Base-by-base conservation (phyloP, 2,329 filamentous ascomycete genomes). In the Aurifilum marmelostoma region DNA sequence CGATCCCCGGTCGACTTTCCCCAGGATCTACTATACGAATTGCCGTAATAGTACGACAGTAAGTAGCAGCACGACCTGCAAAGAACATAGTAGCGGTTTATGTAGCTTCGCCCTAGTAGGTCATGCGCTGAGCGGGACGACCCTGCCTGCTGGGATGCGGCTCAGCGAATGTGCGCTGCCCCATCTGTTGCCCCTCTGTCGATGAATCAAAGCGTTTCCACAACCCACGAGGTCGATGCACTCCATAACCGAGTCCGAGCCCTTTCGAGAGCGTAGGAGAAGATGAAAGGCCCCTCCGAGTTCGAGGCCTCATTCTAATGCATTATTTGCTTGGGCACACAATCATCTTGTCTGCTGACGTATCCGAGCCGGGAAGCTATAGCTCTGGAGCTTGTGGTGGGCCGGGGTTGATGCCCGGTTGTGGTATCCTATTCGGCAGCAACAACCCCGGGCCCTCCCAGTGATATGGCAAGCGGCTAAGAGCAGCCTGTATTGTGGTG, bases 371-470 rank as follows among this genome's bases (percentile, higher is more conserved):
- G 41, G 41, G 60, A 18, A n/a, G 41, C 39, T 18, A 50, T 27
- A 63, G 61, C 27, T 27, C 39, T 50, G 27, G 61, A 43, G 61
- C 61, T 32, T 50, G 61, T 29, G 27, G 61, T 29, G 27, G 43
- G 16, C 61, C 41, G 39, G 61, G 61, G 61, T 47, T 63, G 61
- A 47, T 63, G 27, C 61, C 61, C 61, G 61, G 39, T 32, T 63
- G 39, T 29, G 39, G 61, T 41, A 50, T 47, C 61, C 61, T 47
- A 63, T 63, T 63, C 39, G 61, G 39, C 41, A 43, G 24, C 39
- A 50, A 50, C 8, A 50, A 29, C 27, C 61, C 61, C 61, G 61
- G 56, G 32, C 29, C 9, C 61, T 43, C 11, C 27, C n/a, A 27
- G 27, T 27, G 24, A 18, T 6, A 63, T n/a, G 61, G 41, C 61